These are phyloP conservation scores for Pholiota conissans DNA, from an alignment of 768 basidiomycete genomes.

Conservation along the genomic window DNA sequence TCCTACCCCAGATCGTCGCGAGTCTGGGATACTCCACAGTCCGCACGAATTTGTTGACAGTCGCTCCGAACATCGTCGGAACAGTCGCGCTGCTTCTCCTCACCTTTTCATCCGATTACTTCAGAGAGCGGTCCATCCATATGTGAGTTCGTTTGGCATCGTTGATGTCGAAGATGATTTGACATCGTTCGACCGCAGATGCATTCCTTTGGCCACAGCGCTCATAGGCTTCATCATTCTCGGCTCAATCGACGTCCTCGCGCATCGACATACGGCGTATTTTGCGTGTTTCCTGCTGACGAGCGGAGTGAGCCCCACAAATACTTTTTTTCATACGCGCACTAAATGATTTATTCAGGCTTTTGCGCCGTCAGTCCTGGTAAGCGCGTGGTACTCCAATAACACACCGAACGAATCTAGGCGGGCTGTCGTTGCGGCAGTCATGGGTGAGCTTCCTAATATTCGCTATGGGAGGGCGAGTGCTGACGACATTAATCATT, in stretches of 20 bases:
- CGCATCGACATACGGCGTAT: conserved; percentile 44
- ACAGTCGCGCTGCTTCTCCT: conserved; percentile 45
- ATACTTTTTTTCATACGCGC: too few relatives aligned
- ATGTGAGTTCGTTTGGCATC: conserved; percentile 25
- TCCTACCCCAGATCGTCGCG: conserved; percentile 48
- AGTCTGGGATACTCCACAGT: conserved; percentile 46
- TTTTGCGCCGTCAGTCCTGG: conserved; percentile 47
- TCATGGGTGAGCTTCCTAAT: conserved; percentile 38
- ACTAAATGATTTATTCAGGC: conserved; percentile 28
- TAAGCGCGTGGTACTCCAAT: conserved; percentile 45
- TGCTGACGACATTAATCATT: not conserved
- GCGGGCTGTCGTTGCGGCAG: conserved; percentile 49
- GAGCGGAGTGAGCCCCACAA: conserved; percentile 41
- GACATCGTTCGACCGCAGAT: conserved; percentile 23
- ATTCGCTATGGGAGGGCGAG: not conserved
- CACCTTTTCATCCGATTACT: conserved; percentile 53
- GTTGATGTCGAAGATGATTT: not conserved
- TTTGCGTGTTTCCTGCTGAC: conserved; percentile 57
- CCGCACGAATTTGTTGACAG: conserved; percentile 53
- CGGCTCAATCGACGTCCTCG: conserved; percentile 41
- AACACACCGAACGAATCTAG: conserved; percentile 50
- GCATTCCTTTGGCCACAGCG: conserved; percentile 39
- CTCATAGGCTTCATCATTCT: conserved; percentile 44
- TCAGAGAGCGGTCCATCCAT: conserved; percentile 50
- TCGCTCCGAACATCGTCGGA: conserved; percentile 52